Evolutionary conservation across 2,329 filamentous ascomycete genomes (phyloP), one percentile per base, ranked within the genome.

Genomic region (Neoascochyta sp.): DNA sequence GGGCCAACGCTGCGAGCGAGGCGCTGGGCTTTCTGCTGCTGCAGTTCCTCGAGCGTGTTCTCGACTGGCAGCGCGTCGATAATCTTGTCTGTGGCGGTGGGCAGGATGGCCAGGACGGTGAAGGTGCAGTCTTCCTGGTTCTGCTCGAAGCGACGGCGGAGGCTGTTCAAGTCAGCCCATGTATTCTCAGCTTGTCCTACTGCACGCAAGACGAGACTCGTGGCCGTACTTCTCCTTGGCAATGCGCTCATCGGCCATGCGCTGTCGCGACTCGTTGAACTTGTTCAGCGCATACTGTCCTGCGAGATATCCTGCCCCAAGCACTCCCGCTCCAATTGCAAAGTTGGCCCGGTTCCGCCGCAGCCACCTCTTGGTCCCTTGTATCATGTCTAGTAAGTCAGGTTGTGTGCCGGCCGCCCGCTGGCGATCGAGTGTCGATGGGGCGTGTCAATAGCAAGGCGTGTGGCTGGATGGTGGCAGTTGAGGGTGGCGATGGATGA

Each of bases 121-220:
- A 93, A 95, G 26, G 90, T 95, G 67, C 92, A 98, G 66, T 98
- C 92, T 61, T 95, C 90, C 62, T 98, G 92, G 64, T 98, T 98
- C 66, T 98, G 92, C 64, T 96, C 87, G 67, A 98, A 98, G 57
- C 92, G 85, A 36, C 92, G 84, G 29, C 89, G 88, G 40, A 98
- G 77, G 65, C 90, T 96, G 52, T 17, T 9, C 9, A 21, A 22
- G 42, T 28, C 45, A 35, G 12, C n/a, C n/a, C n/a, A n/a, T n/a
- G n/a, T n/a, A n/a, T n/a, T n/a, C n/a, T n/a, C n/a, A n/a, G n/a
- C n/a, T n/a, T n/a, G n/a, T n/a, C n/a, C n/a, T n/a, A n/a, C n/a
- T n/a, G n/a, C n/a, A n/a, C n/a, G n/a, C n/a, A n/a, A n/a, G n/a
- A n/a, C n/a, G n/a, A n/a, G n/a, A n/a, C n/a, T n/a, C n/a, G n/a